Percentiles rank a stretch among this genome's conserved stretches.
Conservation (phyloP, 1,139 yeast genomes). For the Scheffersomyces titani region DNA sequence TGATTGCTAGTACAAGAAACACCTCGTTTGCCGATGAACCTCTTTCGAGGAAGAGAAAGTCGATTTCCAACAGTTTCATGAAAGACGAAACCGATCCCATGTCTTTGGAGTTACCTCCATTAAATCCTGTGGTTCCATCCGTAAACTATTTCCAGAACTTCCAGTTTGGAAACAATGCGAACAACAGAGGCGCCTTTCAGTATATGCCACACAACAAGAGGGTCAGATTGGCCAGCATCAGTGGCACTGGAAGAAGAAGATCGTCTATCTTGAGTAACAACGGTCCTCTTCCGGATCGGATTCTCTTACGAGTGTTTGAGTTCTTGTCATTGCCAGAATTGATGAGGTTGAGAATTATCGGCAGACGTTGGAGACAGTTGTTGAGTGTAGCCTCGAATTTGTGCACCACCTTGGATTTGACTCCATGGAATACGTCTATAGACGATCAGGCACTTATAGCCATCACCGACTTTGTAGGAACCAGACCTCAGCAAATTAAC, state of each 20-base stretch:
- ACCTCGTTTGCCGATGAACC: conserved; percentile 4
- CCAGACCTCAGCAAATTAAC: conserved; percentile 61
- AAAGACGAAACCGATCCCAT: conserved; percentile 5
- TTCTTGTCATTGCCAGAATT: conserved; percentile 54
- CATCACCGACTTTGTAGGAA: conserved; percentile 70
- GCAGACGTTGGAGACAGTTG: conserved; percentile 68
- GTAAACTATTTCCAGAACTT: conserved; percentile 29
- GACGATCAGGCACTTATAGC: conserved; percentile 57
- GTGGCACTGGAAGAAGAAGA: conserved; percentile 44
- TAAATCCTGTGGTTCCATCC: conserved; percentile 36
- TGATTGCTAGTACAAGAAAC: conserved; percentile 2
- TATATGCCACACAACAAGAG: conserved; percentile 58
- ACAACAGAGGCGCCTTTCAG: conserved; percentile 29
- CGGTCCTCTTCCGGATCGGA: conserved; percentile 60
- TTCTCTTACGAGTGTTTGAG: conserved; percentile 54
- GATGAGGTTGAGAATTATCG: conserved; percentile 57
- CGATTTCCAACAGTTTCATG: conserved; percentile 6
- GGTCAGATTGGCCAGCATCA: conserved; percentile 41
- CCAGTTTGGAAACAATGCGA: conserved; percentile 7
- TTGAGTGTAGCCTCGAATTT: conserved; percentile 57
- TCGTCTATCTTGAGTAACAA: conserved; percentile 54
- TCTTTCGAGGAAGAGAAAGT: conserved; percentile 8
- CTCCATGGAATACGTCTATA: conserved; percentile 60
- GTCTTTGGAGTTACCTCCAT: conserved; percentile 29
- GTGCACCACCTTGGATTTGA: conserved; percentile 52